Percentiles rank a stretch among this genome's conserved stretches.
Conservation (phyloP, 345 rosid genomes). For the Arabis alpina region DNA sequence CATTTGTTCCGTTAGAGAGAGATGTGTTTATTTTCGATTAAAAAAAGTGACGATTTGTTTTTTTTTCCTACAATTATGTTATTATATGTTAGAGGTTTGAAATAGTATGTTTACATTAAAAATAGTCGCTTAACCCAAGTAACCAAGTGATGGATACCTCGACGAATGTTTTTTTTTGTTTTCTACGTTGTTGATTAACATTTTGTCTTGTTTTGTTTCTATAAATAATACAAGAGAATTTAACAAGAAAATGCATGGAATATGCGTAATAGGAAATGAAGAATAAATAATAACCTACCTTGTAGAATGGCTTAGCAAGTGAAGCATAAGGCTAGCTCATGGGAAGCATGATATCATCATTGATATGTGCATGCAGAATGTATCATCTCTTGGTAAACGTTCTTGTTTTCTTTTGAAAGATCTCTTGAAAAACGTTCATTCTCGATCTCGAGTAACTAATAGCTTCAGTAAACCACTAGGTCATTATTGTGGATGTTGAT, state of each 20-base stretch:
- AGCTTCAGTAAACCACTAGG: neutral
- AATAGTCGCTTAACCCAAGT: neutral
- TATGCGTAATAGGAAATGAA: neutral
- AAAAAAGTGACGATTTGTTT: neutral
- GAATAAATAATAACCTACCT: neutral
- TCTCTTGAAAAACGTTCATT: too few species aligned
- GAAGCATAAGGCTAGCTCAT: conserved; percentile 5
- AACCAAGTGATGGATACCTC: neutral
- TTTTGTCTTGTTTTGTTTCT: too few species aligned
- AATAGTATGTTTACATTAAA: neutral
- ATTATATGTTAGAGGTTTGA: neutral
- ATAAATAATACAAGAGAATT: neutral
- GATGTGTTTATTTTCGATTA: neutral
- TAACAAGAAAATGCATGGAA: neutral
- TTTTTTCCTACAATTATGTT: too few species aligned
- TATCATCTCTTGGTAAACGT: neutral
- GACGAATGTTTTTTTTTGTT: neutral
- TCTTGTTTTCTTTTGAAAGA: neutral
- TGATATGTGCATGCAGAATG: neutral
- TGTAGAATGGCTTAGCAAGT: neutral
- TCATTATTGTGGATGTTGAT: neutral
- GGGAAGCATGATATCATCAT: neutral
- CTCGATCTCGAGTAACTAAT: too few species aligned
- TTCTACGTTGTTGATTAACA: conserved; percentile 4
- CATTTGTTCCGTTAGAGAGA: conserved; percentile 17